Percentiles rank a stretch among this genome's conserved stretches.
phyloP scores from a whole-genome alignment of 345 rosid species.

The Cardiospermum halicacabum region DNA sequence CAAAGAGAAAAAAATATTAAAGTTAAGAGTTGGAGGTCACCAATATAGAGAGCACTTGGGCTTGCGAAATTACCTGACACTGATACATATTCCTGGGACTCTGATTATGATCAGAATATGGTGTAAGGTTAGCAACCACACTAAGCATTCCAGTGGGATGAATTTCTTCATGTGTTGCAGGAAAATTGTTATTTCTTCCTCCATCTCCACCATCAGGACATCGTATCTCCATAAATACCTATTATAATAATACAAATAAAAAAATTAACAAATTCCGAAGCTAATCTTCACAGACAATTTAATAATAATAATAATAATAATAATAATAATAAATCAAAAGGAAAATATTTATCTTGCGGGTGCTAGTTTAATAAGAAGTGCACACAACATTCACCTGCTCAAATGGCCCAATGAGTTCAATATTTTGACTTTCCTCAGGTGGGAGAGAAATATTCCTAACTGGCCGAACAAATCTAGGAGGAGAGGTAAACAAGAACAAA shows the following conservation, averaged over 20 bases:
- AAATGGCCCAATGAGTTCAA: constrained; percentile 91
- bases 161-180: constrained; percentile 94
- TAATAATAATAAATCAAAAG: neutral
- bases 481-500: constrained; percentile 74
- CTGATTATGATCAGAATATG: constrained; percentile 99
- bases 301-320: constrained; percentile 4
- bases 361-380: neutral
- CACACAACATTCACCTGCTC: constrained; percentile 64
- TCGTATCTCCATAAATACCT: constrained; percentile 97
- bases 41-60: neutral
- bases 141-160: constrained; percentile 94
- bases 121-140: constrained; percentile 96
- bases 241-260: no score
- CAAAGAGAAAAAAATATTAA: neutral
- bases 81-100: constrained; percentile 99
- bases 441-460: constrained; percentile 60
- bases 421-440: constrained; percentile 32
- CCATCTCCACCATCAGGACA: constrained; percentile 98
- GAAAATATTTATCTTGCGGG: neutral
- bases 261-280: constrained; percentile 9
- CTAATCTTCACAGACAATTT: constrained; percentile 7
- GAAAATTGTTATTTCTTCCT: constrained; percentile 60
- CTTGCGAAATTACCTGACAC: constrained; percentile 60
- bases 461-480: constrained; percentile 86
- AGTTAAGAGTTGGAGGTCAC: constrained; percentile 3